These are phyloP conservation scores for Amanita thiersii DNA, from an alignment of 768 basidiomycete genomes.

Conservation along the genomic window DNA sequence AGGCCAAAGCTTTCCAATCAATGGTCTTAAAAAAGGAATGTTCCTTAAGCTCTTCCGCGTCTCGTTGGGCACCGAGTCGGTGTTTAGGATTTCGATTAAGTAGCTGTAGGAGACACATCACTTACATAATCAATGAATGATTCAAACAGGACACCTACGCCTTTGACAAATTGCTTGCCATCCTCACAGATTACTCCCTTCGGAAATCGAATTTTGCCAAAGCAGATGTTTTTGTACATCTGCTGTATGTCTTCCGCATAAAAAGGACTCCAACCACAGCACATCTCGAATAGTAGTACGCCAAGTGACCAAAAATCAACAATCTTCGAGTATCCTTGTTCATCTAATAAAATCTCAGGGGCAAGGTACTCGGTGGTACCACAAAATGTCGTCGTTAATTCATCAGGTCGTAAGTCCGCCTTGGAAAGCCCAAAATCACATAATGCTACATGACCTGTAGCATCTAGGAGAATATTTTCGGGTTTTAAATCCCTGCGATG, in stretches of 20 bases:
- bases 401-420: constrained; percentile 85
- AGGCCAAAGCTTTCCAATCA: constrained; percentile 84
- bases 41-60: constrained; percentile 90
- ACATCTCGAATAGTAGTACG: constrained; percentile 98
- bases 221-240: constrained; percentile 99
- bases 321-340: constrained; percentile 96
- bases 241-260: constrained; percentile 99
- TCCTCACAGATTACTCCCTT: constrained; percentile 96
- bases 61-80: constrained; percentile 84
- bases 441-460: constrained; percentile 95
- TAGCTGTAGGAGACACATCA: constrained; percentile 44
- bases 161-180: constrained; percentile 98
- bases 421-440: constrained; percentile 99
- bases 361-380: constrained; percentile 99
- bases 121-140: constrained; percentile 9
- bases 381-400: constrained; percentile 98
- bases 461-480: constrained; percentile 96
- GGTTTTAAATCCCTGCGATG: constrained; percentile 82
- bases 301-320: constrained; percentile 99
- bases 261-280: constrained; percentile 99
- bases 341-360: constrained; percentile 96
- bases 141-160: constrained; percentile 48
- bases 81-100: constrained; percentile 98
- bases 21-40: constrained; percentile 90
- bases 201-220: constrained; percentile 98